Evolutionary conservation across 1,284 basidiomycete species (phyloP).

Genomic region (Ganoderma lucidum): DNA sequence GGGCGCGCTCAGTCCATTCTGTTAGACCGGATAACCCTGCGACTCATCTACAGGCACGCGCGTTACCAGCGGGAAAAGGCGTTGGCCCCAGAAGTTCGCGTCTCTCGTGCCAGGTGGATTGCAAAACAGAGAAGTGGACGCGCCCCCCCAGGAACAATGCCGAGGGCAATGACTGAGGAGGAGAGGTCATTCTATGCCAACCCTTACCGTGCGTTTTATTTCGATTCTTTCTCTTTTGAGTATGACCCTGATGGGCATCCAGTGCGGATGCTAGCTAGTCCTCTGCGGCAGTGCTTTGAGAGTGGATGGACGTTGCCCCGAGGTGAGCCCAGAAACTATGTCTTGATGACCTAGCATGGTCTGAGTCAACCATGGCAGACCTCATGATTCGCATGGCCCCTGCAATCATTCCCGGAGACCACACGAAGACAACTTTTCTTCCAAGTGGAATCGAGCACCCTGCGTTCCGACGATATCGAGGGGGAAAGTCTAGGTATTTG

Average conservation of each 20-base stretch:
- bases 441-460: conserved; percentile 77
- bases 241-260: background rate
- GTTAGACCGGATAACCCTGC: conserved; percentile 31
- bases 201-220: conserved; percentile 69
- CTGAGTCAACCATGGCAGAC: conserved; percentile 49
- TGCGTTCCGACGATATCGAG: conserved; percentile 56
- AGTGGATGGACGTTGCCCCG: conserved; percentile 62
- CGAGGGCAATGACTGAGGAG: conserved; percentile 64
- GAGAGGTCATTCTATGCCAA: conserved; percentile 75
- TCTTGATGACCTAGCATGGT: conserved; percentile 13
- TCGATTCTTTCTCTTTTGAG: no score
- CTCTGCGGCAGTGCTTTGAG: conserved; percentile 61
- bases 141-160: conserved; percentile 43
- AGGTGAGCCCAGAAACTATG: conserved; percentile 49
- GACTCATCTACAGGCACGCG: conserved; percentile 30
- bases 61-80: conserved; percentile 29
- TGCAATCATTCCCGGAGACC: conserved; percentile 48
- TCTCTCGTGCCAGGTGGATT: conserved; percentile 16
- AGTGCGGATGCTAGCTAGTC: conserved; percentile 79
- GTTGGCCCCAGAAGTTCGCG: conserved; percentile 21
- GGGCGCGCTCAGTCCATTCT: conserved; percentile 36
- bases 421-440: conserved; percentile 45
- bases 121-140: conserved; percentile 13
- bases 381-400: conserved; percentile 70
- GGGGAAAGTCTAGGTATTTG: conserved; percentile 58